Evolutionary conservation across 2,329 filamentous ascomycete species (phyloP), one percentile per base, ranked within the genome.

Genomic region (Juglanconis oblonga): DNA sequence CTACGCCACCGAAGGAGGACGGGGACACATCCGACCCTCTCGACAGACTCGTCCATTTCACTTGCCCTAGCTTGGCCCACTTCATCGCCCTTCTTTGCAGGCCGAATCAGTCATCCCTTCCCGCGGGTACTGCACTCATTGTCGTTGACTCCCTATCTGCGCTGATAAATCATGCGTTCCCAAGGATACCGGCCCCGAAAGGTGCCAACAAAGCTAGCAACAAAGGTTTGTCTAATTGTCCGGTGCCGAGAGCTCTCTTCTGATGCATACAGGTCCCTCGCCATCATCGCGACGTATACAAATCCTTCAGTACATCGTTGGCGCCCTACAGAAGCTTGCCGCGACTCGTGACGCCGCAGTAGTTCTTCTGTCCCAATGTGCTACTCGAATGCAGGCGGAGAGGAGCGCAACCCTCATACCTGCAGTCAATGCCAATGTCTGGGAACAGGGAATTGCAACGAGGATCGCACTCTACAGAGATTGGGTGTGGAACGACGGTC

Each of bases 391-490:
- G 75, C 87, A 89, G 63, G 79, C 80, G 4, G 87, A 83, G 64
- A 81, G 77, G 65, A 83, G 80, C 65, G 89, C 92, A 13, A 83
- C 88, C 10, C 77, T 98, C 52, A 83, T 88, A 56, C 89, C 92
- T 14, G 86, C 91, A 45, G 81, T 97, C 64, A 88, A 88, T 59
- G 87, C 89, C 13, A 81, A 80, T 24, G 85, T 89, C 47, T 97
- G 93, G 93, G 92, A 97, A 62, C 86, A 85, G 64, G 88, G 87
- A 36, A 78, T 97, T 42, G 84, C 86, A 63, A 90, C 86, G 47
- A 82, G 92, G 57, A 72, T 97, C 62, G 88, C 89, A 31, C 73
- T 97, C 38, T 96, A 95, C 72, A 83, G 89, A 67, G 91, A 97
- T 75, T 93, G 85, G 83, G 82, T 79, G 63, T 84, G 80, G 75